Base-by-base conservation (phyloP, 257 asterid genomes). In the Solanum chilense region DNA sequence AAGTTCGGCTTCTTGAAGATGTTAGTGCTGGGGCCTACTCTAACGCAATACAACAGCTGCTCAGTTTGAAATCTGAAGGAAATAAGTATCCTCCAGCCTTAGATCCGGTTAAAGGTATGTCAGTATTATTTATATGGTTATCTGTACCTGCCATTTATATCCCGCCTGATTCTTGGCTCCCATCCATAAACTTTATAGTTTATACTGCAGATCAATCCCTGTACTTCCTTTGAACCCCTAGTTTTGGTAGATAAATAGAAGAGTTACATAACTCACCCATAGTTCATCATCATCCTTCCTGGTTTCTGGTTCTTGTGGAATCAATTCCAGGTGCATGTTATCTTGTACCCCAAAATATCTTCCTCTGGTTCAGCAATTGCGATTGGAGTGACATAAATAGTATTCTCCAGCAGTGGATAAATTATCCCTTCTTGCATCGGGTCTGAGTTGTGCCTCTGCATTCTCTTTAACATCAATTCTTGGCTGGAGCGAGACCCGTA, bases 1-100 rank as follows among this genome's bases (percentile, higher is more conserved):
- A 93, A 92, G 95, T 92, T 90, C 92, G 98, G 92, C 98, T 97
- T 85, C 98, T 97, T 86, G 98, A 97, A 92, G 94, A 94, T 91
- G 95, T 93, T 90, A 95, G 97, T 92, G 88, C 92, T 82, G 95
- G 94, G 83, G 99, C 99, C 84, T 95, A 91, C 92, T 96, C 99
- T 86, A 83, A 42, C 87, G 88, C 98, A 3, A 97, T 97, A 83
- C 99, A 97, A 85, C 94, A 93, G 90, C 90, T 97, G 81, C 88
- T 93, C 91, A 82, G 88, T 90, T 89, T 91, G 86, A 97, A 90
- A 91, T 91, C 99, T 83, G 94, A 90, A 89, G 98, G 97, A 88
- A 95, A 95, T 88, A 94, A 93, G 89, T 97, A 94, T 86, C 99
- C 99, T 74, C 94, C 95, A 52, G 95, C 99, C 88, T 89, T 97